Evolutionary conservation across 495 filamentous ascomycete species (phyloP), one percentile per base, ranked within the genome.

Genomic region (Penicillium daleae): DNA sequence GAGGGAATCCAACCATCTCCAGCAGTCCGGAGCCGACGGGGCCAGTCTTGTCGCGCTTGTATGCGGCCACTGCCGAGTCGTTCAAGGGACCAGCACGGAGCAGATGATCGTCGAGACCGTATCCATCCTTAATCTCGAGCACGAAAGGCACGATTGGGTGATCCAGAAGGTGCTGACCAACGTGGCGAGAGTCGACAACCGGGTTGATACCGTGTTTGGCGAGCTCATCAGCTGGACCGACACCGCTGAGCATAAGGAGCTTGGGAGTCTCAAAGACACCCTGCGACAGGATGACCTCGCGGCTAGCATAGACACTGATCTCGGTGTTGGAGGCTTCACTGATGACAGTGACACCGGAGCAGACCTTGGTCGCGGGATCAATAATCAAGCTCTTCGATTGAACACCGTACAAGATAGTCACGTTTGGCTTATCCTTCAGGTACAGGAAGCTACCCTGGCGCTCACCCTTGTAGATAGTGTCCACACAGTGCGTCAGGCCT

Each of bases 141-240:
- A 86, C 83, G 62, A 85, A 81, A 3, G 85, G 78, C 13, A 86
- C 78, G 64, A 77, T 75, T 1, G 77, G 75, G 63, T 88, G 86
- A 65, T 90, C 86, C 0, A 85, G 72, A 1, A 88, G 78, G 68
- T 88, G 83, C 64, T 85, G 76, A 5, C 86, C 86, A 48, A 89
- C 79, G 26, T 79, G 74, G 17, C 77, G 77, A 1, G 79, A 69
- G 8, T 83, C 75, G 1, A 80, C 66, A 19, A 86, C 64, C 0
- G 80, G 56, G 0, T 76, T 67, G 60, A 90, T 86, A 4, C 67
- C 68, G 63, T 81, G 80, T 57, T 82, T 73, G 12, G 69, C 51
- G 6, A 90, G 78, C 60, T 87, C 80, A 0, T 62, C 64, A 8
- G 68, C 59, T 0, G 68, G 72, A 6, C 82, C 80, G 29, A 85